A percentile compares a stretch with the other conserved stretches of the same genome.
These are phyloP conservation scores for Pythium rhizo-oryzae DNA, from an alignment of 352 stramenopile genomes.

Conservation along the genomic window DNA sequence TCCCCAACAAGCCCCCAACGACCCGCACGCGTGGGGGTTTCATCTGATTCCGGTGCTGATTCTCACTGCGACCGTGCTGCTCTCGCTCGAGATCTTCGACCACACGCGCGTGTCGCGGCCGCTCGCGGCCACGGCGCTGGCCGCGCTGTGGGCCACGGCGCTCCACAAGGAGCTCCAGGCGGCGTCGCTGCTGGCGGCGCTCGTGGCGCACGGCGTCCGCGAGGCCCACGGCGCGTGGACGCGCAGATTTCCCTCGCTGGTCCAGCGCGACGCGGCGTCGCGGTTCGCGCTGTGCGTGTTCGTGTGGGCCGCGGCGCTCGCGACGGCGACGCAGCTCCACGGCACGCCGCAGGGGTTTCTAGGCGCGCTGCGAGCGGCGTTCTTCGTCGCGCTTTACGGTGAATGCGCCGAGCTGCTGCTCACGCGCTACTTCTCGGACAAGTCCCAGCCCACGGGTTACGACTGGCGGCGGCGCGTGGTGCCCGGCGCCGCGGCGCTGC, in stretches of 20 bases:
- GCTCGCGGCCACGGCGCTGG: constrained; percentile 41
- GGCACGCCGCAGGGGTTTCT: not conserved
- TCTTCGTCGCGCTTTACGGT: constrained; percentile 38
- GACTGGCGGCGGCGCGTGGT: constrained; percentile 41
- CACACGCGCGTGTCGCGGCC: constrained; percentile 46
- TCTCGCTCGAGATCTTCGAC: constrained; percentile 73
- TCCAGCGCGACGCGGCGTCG: constrained; percentile 36
- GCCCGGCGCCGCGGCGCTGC: constrained; percentile 39
- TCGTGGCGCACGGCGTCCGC: constrained; percentile 44
- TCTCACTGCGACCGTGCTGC: constrained; percentile 42
- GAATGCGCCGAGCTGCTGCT: constrained; percentile 57
- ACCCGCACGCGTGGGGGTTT: not conserved
- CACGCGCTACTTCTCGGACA: constrained; percentile 58
- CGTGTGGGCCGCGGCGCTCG: constrained; percentile 58
- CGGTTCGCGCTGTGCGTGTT: constrained; percentile 66
- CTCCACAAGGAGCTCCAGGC: constrained; percentile 43
- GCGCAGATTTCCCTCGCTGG: constrained; percentile 39
- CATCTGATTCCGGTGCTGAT: constrained; percentile 47
- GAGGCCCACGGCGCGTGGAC: constrained; percentile 40
- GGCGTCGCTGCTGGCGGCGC: constrained; percentile 45
- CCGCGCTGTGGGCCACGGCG: constrained; percentile 39
- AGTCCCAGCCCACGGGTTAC: constrained; percentile 18
- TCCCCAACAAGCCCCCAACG: not conserved
- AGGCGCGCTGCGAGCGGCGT: constrained; percentile 19
- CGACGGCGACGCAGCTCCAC: constrained; percentile 13